Base-by-base conservation (phyloP, 257 asterid species). In the Marsdenia floribunda region DNA sequence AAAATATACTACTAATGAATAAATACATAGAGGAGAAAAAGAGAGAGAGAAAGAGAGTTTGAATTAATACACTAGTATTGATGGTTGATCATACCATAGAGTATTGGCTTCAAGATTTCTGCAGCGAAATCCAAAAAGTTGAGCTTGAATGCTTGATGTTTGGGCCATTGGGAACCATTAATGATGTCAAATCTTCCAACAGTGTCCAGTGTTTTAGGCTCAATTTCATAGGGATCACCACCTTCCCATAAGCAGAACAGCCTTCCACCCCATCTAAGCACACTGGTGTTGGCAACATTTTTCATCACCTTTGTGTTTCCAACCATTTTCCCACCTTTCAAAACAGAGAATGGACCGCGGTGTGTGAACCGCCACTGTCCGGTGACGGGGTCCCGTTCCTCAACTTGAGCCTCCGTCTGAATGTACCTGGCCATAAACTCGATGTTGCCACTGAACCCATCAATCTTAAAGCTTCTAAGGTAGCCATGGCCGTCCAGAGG, bases 261-360 rank as follows among this genome's bases (percentile, higher is more conserved):
- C 81, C 97, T 82, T 49, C 93, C 96, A 38, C 87, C 97, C 99
- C 99, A 94, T 63, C 78, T 83, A 12, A 94, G 38, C 15, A 94
- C 99, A 67, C 99, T 94, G 38, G 99, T 94, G 37, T 94, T 94
- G 3, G 99, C 99, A n/a, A 94, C 99, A 82, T 94, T 94, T 78
- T 94, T 94, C 99, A 94, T 94, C 21, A 94, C 99, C 86, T 94
- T 94, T 0, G 99, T 92, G 2, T 94, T 94, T 46, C 99, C 99
- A 49, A 90, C 83, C 93, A 90, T 92, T 12, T 82, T 89, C 54
- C 90, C 96, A 0, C 99, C 98, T 79, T 88, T 92, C 59, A 94
- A 44, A 46, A 94, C 99, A 58, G 99, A 94, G 49, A 94, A 94
- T 66, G 99, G 99, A 13, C 99, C 99, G 0, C 99, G 93, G 82